Evolutionary conservation across 1,284 basidiomycete species (phyloP).

Genomic region (Lignosus rhinocerotis): DNA sequence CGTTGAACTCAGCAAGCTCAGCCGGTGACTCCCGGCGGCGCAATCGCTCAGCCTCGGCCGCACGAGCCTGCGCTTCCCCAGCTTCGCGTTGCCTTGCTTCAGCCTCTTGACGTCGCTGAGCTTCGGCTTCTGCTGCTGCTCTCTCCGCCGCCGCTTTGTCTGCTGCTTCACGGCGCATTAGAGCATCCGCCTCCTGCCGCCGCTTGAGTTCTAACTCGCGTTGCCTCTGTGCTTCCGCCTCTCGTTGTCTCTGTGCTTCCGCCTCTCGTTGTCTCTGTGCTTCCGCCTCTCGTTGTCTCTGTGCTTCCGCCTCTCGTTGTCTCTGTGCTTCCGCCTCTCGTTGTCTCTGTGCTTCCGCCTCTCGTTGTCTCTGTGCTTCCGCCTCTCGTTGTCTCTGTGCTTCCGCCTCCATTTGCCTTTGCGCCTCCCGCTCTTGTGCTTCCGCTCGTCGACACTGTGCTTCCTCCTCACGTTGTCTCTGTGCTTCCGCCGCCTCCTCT

Average conservation of each 20-base stretch:
- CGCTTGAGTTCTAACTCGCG: conserved; percentile 22
- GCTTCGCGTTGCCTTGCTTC: neutral
- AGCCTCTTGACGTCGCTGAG: neutral
- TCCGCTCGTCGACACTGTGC: conserved; percentile 1
- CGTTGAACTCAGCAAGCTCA: conserved; percentile 14
- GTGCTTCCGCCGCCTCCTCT: conserved; percentile 8
- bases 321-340: neutral
- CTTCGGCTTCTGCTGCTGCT: neutral
- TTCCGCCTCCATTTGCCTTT: too few relatives aligned
- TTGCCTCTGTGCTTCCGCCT: conserved; percentile 12
- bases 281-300: conserved; percentile 4
- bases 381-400: conserved; percentile 5
- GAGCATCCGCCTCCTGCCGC: conserved; percentile 10
- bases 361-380: neutral
- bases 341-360: conserved; percentile 1
- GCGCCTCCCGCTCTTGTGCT: conserved; percentile 4
- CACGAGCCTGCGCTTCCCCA: conserved; percentile 5
- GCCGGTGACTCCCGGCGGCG: neutral
- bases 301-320: conserved; percentile 11
- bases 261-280: conserved; percentile 10
- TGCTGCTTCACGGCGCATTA: neutral
- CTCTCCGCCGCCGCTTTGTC: neutral
- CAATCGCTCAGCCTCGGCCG: neutral
- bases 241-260: conserved; percentile 3
- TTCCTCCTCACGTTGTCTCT: conserved; percentile 8